phyloP scores from a whole-genome alignment of 805 yeast genomes.

The Schizosaccharomyces cryophilus region DNA sequence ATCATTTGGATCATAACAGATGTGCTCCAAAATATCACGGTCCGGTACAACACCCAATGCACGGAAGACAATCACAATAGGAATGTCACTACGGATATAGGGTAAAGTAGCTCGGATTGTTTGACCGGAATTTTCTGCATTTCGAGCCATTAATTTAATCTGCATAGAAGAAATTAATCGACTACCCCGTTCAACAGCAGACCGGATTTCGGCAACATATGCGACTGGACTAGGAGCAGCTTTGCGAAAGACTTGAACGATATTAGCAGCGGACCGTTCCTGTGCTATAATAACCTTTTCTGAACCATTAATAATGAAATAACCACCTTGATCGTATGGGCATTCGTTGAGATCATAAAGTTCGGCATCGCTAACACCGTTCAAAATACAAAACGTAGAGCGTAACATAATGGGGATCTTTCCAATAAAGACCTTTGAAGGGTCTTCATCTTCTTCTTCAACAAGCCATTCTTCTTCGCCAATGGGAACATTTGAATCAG shows the following conservation, averaged over 20 bases:
- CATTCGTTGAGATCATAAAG: constrained; percentile 90
- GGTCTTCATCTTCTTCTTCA: constrained; percentile 30
- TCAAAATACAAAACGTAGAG: constrained; percentile 81
- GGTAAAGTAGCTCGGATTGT: constrained; percentile 79
- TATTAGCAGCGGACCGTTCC: constrained; percentile 94
- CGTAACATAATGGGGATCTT: constrained; percentile 95
- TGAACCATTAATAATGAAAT: constrained; percentile 91
- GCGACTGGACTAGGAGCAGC: constrained; percentile 93
- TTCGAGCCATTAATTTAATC: constrained; percentile 70
- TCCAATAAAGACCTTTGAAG: constrained; percentile 72
- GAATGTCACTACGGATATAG: constrained; percentile 86
- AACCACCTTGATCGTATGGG: constrained; percentile 99
- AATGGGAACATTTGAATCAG: constrained; percentile 17
- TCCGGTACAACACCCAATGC: constrained; percentile 97
- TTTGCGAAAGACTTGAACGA: constrained; percentile 93
- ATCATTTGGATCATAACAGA: constrained; percentile 89
- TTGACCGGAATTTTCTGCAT: constrained; percentile 28
- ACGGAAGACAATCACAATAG: constrained; percentile 88
- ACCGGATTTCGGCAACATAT: constrained; percentile 86
- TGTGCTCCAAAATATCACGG: constrained; percentile 94
- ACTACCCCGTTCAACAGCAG: constrained; percentile 93
- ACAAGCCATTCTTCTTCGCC: constrained; percentile 36
- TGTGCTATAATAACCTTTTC: constrained; percentile 96
- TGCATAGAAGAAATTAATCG: constrained; percentile 83
- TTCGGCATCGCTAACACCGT: constrained; percentile 77